phyloP scores from a whole-genome alignment of 805 yeast genomes.

The Candida coleopterorum region DNA sequence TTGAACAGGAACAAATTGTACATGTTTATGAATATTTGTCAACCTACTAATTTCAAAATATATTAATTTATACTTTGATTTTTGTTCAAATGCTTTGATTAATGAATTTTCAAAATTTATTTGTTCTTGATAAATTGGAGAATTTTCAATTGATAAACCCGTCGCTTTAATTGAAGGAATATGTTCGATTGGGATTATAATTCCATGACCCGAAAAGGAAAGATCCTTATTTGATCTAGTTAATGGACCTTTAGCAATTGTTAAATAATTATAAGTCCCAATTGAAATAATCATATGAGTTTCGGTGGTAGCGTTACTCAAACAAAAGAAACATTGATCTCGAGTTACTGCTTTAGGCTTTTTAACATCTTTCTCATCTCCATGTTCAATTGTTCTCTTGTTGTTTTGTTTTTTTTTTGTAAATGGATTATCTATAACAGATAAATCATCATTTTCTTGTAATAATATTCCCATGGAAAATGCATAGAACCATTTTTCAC shows the following conservation, averaged over 20 bases:
- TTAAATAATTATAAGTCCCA: constrained; percentile 59
- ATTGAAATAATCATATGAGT: constrained; percentile 78
- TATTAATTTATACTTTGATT: constrained; percentile 45
- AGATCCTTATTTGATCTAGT: constrained; percentile 44
- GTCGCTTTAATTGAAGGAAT: constrained; percentile 34
- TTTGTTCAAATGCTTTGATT: constrained; percentile 42
- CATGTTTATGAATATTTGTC: constrained; percentile 68
- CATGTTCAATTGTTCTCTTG: constrained; percentile 12
- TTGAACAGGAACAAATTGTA: constrained; percentile 72
- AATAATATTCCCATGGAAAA: constrained; percentile 30
- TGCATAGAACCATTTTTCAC: constrained; percentile 70
- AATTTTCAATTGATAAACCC: constrained; percentile 21
- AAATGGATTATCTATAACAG: constrained; percentile 24
- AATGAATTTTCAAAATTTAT: constrained; percentile 43
- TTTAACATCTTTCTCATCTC: constrained; percentile 12
- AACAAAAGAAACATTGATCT: constrained; percentile 71
- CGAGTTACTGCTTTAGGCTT: constrained; percentile 47
- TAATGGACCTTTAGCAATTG: constrained; percentile 85
- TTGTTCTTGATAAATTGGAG: constrained; percentile 40
- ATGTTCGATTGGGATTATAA: constrained; percentile 77
- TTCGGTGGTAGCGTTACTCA: constrained; percentile 72
- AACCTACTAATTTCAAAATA: constrained; percentile 66
- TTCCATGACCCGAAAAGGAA: constrained; percentile 74
- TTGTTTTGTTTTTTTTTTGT: constrained; percentile 11
- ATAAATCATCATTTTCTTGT: constrained; percentile 8